Base-by-base conservation (phyloP, 192 early-diverging fungal genomes). In the Mortierella claussenii region DNA sequence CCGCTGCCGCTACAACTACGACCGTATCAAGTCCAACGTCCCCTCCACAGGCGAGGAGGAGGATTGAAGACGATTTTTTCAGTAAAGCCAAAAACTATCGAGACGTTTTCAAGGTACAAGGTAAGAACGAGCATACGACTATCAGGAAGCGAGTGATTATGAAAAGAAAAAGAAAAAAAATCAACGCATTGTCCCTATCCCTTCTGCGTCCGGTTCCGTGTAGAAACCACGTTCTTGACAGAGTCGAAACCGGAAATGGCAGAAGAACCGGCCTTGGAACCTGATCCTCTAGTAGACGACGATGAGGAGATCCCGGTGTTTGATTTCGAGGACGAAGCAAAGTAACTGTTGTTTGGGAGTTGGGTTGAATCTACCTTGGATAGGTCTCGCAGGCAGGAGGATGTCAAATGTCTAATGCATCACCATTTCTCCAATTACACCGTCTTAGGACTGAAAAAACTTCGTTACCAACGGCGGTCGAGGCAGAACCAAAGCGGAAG, bases 21-120 rank as follows among this genome's bases (percentile, higher is more conserved):
- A 5, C 15, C 20, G 10, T 26, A 27, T 7, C 36, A 27, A 40
- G 31, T 10, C 15, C 28, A 48, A 34, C 51, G 37, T 40, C 37
- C 37, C 50, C 21, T 33, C 49, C 37, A 23, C 69, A 57, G 17
- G 18, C 68, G 8, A 43, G 50, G 32, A 53, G 59, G 20, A 55
- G 31, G 17, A 33, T 62, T 27, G 73, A 76, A 18, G 73, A 76
- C 40, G 73, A 76, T 34, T 76, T 76, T 62, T 76, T 76, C 40
- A 76, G 60, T 52, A 76, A 67, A 36, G 57, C 64, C 4, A 76
- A 36, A 4, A 56, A 27, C 15, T 62, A 55, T 60, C 50, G 57
- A 4, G 51, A 59, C 4, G n/a, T 65, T 7, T n/a, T 47, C 20
- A 66, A 55, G 34, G 36, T 52, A 0, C 63, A 76, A 57, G 65